A percentile compares a stretch with the other conserved stretches of the same genome.
phyloP scores from a whole-genome alignment of 192 early-diverging fungal genomes.

The Jimgerdemannia flammicorona region DNA sequence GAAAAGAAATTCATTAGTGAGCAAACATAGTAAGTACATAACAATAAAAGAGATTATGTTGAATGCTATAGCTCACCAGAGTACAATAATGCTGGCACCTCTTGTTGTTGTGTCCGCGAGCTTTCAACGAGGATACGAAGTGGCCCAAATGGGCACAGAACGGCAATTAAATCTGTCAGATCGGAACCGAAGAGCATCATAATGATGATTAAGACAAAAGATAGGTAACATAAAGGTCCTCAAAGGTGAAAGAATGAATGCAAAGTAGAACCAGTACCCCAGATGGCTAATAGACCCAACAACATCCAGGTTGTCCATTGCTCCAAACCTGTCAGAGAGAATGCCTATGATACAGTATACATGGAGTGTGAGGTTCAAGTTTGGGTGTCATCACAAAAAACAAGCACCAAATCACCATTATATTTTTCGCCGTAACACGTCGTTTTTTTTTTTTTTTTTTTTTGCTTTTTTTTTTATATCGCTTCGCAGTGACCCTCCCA shows the following conservation, averaged over 20 bases:
- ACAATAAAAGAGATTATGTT: background rate
- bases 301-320: slow-evolving; percentile 86
- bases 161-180: slow-evolving; percentile 75
- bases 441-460: no score
- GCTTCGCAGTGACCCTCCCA: background rate
- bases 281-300: slow-evolving; percentile 70
- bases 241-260: no score
- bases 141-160: slow-evolving; percentile 88
- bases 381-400: background rate
- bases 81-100: slow-evolving; percentile 77
- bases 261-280: slow-evolving; percentile 53
- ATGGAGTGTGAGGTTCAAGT: background rate
- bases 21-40: background rate
- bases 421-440: background rate
- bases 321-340: slow-evolving; percentile 59
- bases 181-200: no score
- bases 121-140: slow-evolving; percentile 77
- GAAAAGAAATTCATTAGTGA: background rate
- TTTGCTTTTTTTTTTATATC: no score
- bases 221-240: no score
- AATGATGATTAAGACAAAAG: no score
- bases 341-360: slow-evolving; percentile 47
- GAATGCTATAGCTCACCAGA: slow-evolving; percentile 23
- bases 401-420: background rate
- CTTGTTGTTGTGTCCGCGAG: slow-evolving; percentile 64